phyloP scores from a whole-genome alignment of 2,329 filamentous ascomycete species.

The Chaetomium globosum region DNA sequence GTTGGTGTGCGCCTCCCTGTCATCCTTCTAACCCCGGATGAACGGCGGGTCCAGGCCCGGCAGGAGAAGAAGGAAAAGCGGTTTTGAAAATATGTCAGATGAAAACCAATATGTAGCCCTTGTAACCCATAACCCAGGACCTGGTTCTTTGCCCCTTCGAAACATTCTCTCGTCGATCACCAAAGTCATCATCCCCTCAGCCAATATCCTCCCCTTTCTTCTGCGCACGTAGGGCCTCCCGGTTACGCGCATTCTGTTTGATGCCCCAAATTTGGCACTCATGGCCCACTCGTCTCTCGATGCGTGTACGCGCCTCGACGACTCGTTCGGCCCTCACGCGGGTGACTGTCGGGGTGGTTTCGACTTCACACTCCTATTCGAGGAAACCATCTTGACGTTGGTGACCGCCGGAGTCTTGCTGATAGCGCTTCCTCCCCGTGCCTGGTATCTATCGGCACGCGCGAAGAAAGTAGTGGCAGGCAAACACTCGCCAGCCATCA shows the following conservation, averaged over 20 bases:
- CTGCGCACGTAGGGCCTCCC: background rate
- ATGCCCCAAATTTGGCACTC: constrained; percentile 3
- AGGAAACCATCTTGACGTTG: constrained; percentile 38
- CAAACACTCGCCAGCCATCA: constrained; percentile 23
- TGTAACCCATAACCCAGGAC: constrained; percentile 23
- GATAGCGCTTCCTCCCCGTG: constrained; percentile 26
- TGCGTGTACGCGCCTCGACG: constrained; percentile 31
- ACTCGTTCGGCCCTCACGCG: constrained; percentile 37
- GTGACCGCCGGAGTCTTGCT: constrained; percentile 32
- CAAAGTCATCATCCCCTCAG: background rate
- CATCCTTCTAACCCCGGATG: constrained; percentile 10
- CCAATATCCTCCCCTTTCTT: background rate
- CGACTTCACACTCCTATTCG: constrained; percentile 41
- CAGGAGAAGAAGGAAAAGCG: background rate
- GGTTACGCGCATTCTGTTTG: constrained; percentile 2
- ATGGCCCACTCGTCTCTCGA: constrained; percentile 27
- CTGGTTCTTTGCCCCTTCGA: constrained; percentile 9
- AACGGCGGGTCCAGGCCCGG: constrained; percentile 14
- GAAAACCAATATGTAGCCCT: constrained; percentile 29
- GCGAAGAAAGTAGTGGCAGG: constrained; percentile 26
- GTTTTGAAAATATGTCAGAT: constrained; percentile 19
- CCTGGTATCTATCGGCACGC: constrained; percentile 30
- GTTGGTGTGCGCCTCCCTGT: background rate
- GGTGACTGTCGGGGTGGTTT: constrained; percentile 37
- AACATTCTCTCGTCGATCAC: constrained; percentile 8